Percentiles rank a stretch among this genome's conserved stretches.
Evolutionary conservation across 148 eudicot genomes (phyloP).

Genomic region (Rhododendron williamsianum): DNA sequence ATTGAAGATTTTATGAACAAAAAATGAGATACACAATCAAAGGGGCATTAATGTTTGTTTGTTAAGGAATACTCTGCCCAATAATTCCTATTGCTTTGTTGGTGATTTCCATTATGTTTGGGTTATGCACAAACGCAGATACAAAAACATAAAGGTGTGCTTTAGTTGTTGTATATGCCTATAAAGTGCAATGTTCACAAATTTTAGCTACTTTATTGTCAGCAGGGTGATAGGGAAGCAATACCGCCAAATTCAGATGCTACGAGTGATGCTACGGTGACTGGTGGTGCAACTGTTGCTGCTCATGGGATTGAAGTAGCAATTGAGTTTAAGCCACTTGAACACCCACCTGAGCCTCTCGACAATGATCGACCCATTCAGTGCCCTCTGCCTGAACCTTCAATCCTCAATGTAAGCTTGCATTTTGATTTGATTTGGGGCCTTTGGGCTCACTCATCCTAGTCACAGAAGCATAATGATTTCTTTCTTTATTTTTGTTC

Average conservation of each 20-base stretch:
- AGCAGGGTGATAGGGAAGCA: slow-evolving; percentile 52
- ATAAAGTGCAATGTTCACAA: background rate
- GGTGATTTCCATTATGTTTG: background rate
- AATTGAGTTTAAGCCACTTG: slow-evolving; percentile 79
- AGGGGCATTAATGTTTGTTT: background rate
- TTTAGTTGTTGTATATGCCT: background rate
- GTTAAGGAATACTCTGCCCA: background rate
- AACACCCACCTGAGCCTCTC: slow-evolving; percentile 78
- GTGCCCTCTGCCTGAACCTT: slow-evolving; percentile 91
- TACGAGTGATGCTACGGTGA: slow-evolving; percentile 18
- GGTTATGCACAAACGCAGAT: background rate
- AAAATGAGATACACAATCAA: no score
- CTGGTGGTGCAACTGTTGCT: slow-evolving; percentile 7
- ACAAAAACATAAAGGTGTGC: background rate
- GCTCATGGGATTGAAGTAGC: slow-evolving; percentile 63
- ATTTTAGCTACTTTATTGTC: slow-evolving; percentile 4
- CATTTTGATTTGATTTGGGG: background rate
- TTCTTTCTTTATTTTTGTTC: background rate
- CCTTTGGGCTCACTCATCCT: background rate
- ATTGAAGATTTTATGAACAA: no score
- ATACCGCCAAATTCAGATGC: slow-evolving; percentile 38
- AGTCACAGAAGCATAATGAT: background rate
- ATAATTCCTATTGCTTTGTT: background rate
- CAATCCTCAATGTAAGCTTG: slow-evolving; percentile 79
- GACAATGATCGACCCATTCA: slow-evolving; percentile 74